Conservation (phyloP, 2,329 filamentous ascomycete species). For the Rutstroemia sydowiana region DNA sequence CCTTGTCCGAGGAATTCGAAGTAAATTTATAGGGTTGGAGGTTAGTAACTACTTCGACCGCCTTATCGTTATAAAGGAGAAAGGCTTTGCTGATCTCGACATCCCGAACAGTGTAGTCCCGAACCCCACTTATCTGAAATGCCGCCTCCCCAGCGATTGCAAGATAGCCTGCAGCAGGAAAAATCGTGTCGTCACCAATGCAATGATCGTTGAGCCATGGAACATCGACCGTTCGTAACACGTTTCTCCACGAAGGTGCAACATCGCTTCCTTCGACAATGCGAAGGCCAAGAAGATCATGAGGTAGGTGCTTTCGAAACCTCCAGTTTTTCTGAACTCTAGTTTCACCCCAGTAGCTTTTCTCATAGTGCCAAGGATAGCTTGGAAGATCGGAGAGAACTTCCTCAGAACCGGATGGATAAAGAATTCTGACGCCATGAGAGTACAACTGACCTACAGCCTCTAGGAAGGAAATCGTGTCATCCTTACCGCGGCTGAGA, state of each 20-base stretch:
- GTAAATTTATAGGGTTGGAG: background rate
- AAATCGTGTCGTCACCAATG: background rate
- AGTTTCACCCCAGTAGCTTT: slow-evolving; percentile 45
- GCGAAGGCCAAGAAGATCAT: background rate
- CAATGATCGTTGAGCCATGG: background rate
- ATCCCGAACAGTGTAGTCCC: background rate
- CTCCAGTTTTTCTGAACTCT: slow-evolving; percentile 36
- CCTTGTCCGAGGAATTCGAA: background rate
- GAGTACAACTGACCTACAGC: background rate
- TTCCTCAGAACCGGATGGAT: background rate
- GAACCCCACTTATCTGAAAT: background rate
- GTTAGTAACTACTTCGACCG: background rate
- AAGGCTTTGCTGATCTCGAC: background rate
- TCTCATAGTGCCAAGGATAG: slow-evolving; percentile 46
- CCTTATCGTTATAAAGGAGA: background rate
- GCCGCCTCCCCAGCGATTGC: background rate
- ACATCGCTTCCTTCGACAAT: background rate
- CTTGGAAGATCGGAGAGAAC: slow-evolving; percentile 38
- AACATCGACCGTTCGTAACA: background rate
- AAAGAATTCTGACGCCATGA: background rate
- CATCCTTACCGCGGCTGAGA: background rate
- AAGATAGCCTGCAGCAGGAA: too few species aligned
- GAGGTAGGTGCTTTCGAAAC: background rate
- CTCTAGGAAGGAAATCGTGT: background rate
- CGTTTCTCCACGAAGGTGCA: slow-evolving; percentile 20